Percentiles rank a stretch among this genome's conserved stretches.
These are phyloP conservation scores for Gynandropsis gynandra DNA, from an alignment of 345 rosid genomes.

Conservation along the genomic window DNA sequence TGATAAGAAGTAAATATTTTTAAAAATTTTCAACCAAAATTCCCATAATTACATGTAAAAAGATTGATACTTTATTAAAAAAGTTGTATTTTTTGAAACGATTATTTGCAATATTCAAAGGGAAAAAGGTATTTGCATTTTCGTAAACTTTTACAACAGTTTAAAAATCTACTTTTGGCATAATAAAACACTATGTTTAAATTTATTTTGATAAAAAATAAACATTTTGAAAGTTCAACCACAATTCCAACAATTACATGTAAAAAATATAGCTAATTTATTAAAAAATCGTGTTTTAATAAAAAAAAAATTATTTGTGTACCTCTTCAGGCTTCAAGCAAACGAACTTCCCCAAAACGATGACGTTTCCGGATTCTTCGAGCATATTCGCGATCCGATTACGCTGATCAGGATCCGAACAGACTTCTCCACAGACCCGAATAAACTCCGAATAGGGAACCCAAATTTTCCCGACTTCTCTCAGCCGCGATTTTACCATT, in stretches of 20 bases:
- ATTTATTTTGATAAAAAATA: too few relatives aligned
- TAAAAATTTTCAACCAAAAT: too few relatives aligned
- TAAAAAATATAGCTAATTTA: conserved; percentile 1
- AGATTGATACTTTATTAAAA: too few relatives aligned
- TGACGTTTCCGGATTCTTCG: conserved; percentile 69
- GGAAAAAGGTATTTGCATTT: too few relatives aligned
- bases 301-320: conserved; percentile 14
- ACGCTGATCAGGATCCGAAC: conserved; percentile 56
- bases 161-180: too few relatives aligned
- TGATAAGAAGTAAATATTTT: too few relatives aligned
- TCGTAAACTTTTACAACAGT: too few relatives aligned
- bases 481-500: conserved; percentile 55
- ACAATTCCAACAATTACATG: background rate
- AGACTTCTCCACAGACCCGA: conserved; percentile 50
- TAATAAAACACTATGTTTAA: too few relatives aligned
- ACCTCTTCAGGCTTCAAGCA: conserved; percentile 79
- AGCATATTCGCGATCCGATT: conserved; percentile 54
- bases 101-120: too few relatives aligned
- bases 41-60: too few relatives aligned
- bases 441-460: conserved; percentile 59
- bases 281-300: background rate
- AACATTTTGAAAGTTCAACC: too few relatives aligned
- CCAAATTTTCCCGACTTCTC: conserved; percentile 48
- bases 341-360: conserved; percentile 62
- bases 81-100: too few relatives aligned